Evolutionary conservation across 495 filamentous ascomycete genomes (phyloP).

Genomic region (Penicillium coffeae): DNA sequence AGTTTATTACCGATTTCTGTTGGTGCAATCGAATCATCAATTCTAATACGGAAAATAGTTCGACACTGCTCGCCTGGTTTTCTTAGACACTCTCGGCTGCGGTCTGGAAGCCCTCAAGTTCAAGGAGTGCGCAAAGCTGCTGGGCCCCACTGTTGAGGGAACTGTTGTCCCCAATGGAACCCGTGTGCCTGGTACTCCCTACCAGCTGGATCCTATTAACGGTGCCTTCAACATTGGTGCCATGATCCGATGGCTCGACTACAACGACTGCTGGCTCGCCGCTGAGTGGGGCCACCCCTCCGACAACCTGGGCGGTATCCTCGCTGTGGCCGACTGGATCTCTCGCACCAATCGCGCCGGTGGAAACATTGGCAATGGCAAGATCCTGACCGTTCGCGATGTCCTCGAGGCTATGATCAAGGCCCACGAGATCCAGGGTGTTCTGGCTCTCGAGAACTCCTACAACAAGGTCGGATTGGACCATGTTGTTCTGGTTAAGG

Average conservation of each 20-base stretch:
- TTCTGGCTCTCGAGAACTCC: slow-evolving; percentile 92
- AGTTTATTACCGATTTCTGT: slow-evolving; percentile 40
- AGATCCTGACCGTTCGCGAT: slow-evolving; percentile 79
- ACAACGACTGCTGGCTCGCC: slow-evolving; percentile 99
- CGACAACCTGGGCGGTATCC: slow-evolving; percentile 93
- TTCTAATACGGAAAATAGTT: slow-evolving; percentile 52
- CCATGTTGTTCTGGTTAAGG: slow-evolving; percentile 97
- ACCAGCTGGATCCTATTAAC: slow-evolving; percentile 91
- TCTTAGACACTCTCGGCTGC: slow-evolving; percentile 94
- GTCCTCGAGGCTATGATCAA: slow-evolving; percentile 99
- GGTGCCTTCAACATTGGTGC: slow-evolving; percentile 98
- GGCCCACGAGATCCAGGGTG: slow-evolving; percentile 98
- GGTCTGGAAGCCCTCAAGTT: slow-evolving; percentile 94
- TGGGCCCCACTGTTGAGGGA: slow-evolving; percentile 89
- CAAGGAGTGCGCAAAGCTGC: slow-evolving; percentile 89
- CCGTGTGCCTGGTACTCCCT: slow-evolving; percentile 85
- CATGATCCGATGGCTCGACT: slow-evolving; percentile 98
- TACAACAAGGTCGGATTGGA: slow-evolving; percentile 98
- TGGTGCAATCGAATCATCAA: not conserved
- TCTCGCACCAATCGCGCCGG: slow-evolving; percentile 92
- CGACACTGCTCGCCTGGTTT: slow-evolving; percentile 84
- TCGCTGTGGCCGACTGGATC: slow-evolving; percentile 96
- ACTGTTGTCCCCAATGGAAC: slow-evolving; percentile 92
- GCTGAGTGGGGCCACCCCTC: slow-evolving; percentile 99
- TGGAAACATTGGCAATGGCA: slow-evolving; percentile 79